These are phyloP conservation scores for Colletotrichum sublineola DNA, from an alignment of 2,329 filamentous ascomycete species.

Conservation along the genomic window DNA sequence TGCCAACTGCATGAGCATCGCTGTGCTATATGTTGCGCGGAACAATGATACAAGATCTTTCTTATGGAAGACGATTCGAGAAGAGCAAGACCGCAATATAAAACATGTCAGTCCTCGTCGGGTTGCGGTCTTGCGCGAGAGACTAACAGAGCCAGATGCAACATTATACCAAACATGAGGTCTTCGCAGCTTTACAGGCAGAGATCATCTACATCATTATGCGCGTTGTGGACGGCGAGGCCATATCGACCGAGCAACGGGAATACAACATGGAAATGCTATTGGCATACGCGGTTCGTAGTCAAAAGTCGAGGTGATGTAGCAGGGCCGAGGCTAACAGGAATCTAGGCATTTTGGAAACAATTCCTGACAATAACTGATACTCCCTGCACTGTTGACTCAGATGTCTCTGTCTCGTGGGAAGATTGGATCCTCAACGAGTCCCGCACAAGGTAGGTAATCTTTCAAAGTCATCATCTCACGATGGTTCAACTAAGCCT, in stretches of 20 bases:
- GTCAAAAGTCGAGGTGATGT: neutral
- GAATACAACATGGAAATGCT: slow-evolving; percentile 31
- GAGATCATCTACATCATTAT: slow-evolving; percentile 39
- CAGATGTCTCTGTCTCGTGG: neutral
- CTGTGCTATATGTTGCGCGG: slow-evolving; percentile 25
- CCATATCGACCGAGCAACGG: neutral
- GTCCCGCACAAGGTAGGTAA: slow-evolving; percentile 23
- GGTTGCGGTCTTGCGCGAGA: neutral
- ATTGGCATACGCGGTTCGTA: slow-evolving; percentile 24
- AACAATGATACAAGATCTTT: slow-evolving; percentile 25
- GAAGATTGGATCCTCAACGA: slow-evolving; percentile 34
- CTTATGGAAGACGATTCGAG: slow-evolving; percentile 29
- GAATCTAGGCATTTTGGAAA: slow-evolving; percentile 3
- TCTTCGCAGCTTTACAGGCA: slow-evolving; percentile 36
- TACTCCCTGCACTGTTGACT: neutral
- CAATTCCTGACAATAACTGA: slow-evolving; percentile 1
- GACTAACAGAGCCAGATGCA: neutral
- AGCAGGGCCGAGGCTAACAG: neutral
- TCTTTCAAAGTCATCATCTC: too few species aligned
- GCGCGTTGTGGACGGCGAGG: slow-evolving; percentile 29
- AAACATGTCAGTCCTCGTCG: slow-evolving; percentile 1
- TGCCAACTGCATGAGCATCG: slow-evolving; percentile 37
- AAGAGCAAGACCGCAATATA: slow-evolving; percentile 28
- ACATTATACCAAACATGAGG: neutral
- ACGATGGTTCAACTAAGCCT: neutral